phyloP scores from a whole-genome alignment of 306 rosid species.

The Chamaecrista fasciculata region DNA sequence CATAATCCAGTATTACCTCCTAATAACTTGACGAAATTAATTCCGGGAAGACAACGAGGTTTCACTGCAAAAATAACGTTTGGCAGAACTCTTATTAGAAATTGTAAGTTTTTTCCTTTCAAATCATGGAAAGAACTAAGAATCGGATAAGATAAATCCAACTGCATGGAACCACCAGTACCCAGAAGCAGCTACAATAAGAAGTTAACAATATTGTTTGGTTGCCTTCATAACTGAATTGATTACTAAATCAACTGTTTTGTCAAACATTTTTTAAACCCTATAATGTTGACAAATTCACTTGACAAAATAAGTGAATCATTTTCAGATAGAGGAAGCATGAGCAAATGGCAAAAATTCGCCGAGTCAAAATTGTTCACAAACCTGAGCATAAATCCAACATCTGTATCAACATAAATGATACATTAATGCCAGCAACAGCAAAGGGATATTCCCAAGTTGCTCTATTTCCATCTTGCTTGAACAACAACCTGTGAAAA shows the following conservation, averaged over 20 bases:
- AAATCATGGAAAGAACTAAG: background rate
- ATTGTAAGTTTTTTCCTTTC: background rate
- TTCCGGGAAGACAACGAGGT: conserved; percentile 84
- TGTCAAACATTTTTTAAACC: background rate
- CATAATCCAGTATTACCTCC: conserved; percentile 58
- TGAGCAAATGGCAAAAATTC: background rate
- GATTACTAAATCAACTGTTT: background rate
- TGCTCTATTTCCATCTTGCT: conserved; percentile 80
- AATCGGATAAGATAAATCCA: background rate
- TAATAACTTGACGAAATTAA: conserved; percentile 70
- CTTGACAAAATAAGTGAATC: background rate
- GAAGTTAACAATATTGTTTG: too few species aligned
- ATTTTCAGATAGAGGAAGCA: conserved; percentile 12
- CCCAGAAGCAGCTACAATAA: too few species aligned
- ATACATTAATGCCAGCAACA: conserved; percentile 88
- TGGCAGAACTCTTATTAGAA: conserved; percentile 13
- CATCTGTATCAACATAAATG: conserved; percentile 90
- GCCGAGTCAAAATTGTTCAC: conserved; percentile 10
- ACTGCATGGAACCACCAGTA: background rate
- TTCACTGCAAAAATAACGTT: conserved; percentile 43
- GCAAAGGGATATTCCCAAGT: conserved; percentile 99
- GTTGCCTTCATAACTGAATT: too few species aligned
- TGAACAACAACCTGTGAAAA: conserved; percentile 79
- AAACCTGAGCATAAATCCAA: conserved; percentile 77
- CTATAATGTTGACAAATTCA: too few species aligned